Evolutionary conservation across 1,284 basidiomycete species (phyloP).

Genomic region (Cutaneotrichosporon spelunceum): DNA sequence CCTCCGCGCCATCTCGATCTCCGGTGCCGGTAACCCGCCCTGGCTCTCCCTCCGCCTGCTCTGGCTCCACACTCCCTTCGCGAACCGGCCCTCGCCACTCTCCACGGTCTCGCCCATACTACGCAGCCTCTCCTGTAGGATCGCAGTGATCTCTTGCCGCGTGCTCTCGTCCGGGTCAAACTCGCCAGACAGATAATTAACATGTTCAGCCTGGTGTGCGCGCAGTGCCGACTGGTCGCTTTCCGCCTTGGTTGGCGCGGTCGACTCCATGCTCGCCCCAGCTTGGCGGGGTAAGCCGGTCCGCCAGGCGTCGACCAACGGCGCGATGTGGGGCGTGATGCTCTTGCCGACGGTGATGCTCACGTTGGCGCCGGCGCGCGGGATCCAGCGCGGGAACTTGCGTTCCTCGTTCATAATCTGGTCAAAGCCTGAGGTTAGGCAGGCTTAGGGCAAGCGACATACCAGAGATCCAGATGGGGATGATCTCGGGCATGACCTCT

Average conservation of each 20-base stretch:
- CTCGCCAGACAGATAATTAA: not conserved
- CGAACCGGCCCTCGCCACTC: conserved; percentile 45
- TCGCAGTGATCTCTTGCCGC: conserved; percentile 89
- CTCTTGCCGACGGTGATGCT: conserved; percentile 48
- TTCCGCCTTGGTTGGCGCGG: not conserved
- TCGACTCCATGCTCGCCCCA: not conserved
- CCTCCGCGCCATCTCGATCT: not conserved
- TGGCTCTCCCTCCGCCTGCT: not conserved
- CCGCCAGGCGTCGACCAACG: conserved; percentile 42
- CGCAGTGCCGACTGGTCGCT: not conserved
- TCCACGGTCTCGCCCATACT: conserved; percentile 45
- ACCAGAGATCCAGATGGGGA: conserved; percentile 92
- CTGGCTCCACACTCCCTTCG: conserved; percentile 41
- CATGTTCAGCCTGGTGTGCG: not conserved
- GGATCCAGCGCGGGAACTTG: conserved; percentile 40
- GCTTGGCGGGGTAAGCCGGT: not conserved
- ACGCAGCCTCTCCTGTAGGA: conserved; percentile 58
- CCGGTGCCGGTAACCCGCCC: not conserved
- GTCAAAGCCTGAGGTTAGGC: conserved; percentile 65
- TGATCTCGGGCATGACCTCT: conserved; percentile 67
- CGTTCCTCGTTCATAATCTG: conserved; percentile 83
- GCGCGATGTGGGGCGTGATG: conserved; percentile 40
- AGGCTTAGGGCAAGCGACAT: too few species aligned
- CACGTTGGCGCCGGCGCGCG: conserved; percentile 41
- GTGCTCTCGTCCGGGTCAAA: conserved; percentile 3